Base-by-base conservation (phyloP, 1,284 basidiomycete species). In the Cutaneotrichosporon sp. region DNA sequence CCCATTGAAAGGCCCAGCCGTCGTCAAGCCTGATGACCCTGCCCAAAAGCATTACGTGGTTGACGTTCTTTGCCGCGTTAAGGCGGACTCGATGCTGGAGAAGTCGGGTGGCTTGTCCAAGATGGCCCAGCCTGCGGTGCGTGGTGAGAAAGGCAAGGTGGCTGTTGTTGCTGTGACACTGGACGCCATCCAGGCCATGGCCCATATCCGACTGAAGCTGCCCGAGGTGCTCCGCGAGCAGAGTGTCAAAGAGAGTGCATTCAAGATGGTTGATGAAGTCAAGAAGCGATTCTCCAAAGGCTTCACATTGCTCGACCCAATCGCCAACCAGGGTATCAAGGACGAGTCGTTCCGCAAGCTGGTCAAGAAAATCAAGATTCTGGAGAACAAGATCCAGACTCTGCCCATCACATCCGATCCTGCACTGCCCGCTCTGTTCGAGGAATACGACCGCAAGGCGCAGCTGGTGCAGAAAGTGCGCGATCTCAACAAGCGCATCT, bases 1-100 rank as follows among this genome's bases (percentile, higher is more conserved):
- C 37, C 66, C 60, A 11, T 68, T 87, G 63, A 67, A 68, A n/a
- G 63, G 65, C 12, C 57, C 67, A 26, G 65, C 67, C 0, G 62
- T 66, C 5, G 60, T 66, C 31, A 62, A 57, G 14, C 68, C 70
- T 17, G 54, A 81, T 19, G 88, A 91, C 41, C 83, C 87, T 12
- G 83, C 91, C 1, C 92, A 96, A 66, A 86, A 90, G 64, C 87
- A 90, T 66, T 98, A 94, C 70, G 83, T 97, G 52, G 78, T 98
- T 27, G 93, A 97, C 59, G 90, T 97, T n/a, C 82, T 98, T 12
- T 79, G 97, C 29, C 84, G 88, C 60, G 88, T 90, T 61, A 83
- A 86, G 0, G 75, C 78, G 3, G 88, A 86, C 1, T 81, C 85
- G 1, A 66, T 77, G 2, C 72, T 85, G 8, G 78, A 85, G 8